Evolutionary conservation across 2,329 filamentous ascomycete species (phyloP), one percentile per base, ranked within the genome.

Genomic region (Fusarium drepaniforme): DNA sequence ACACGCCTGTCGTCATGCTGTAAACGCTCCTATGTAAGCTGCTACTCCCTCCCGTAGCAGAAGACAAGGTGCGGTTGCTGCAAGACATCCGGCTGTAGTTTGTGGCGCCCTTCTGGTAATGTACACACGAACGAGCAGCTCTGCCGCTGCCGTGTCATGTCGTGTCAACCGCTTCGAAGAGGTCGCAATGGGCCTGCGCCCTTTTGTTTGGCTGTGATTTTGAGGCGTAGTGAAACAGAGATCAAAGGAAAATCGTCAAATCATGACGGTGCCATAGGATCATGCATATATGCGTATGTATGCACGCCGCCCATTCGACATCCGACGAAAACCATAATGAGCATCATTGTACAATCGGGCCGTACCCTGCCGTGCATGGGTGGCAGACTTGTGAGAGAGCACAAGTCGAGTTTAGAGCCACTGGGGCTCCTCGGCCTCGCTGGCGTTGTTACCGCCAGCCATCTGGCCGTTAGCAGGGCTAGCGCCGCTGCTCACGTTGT

Each of bases 171-270:
- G 67, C 57, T 75, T 73, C 69, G 62, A 73, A 67, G 68, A 57
- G 64, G 70, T 69, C 68, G 74, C 62, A 67, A 62, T 72, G 71
- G 72, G 71, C 77, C 74, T 66, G 72, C 66, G 68, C 72, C 78
- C 77, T 61, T 74, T 70, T 75, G 72, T 74, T 70, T 75, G 72
- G 68, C 73, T 71, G 67, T 76, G 74, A 66, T 76, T 77, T 72
- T 74, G 71, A 66, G 75, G 70, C 75, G 70, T 80, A 79, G 75
- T 79, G 77, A 80, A 80, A 83, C 81, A 83, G 76, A 80, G 73
- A 78, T 78, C 78, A 74, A 82, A 81, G 76, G 80, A 82, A 81
- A 84, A 79, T 85, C 83, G 80, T 85, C 79, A 85, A 80, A 75
- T 85, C 83, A 80, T 85, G 80, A 78, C 78, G 78, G 80, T 79